A percentile compares a stretch with the other conserved stretches of the same genome.
Evolutionary conservation across 108 stramenopile species (phyloP).

Genomic region (Epithemia pelagica): DNA sequence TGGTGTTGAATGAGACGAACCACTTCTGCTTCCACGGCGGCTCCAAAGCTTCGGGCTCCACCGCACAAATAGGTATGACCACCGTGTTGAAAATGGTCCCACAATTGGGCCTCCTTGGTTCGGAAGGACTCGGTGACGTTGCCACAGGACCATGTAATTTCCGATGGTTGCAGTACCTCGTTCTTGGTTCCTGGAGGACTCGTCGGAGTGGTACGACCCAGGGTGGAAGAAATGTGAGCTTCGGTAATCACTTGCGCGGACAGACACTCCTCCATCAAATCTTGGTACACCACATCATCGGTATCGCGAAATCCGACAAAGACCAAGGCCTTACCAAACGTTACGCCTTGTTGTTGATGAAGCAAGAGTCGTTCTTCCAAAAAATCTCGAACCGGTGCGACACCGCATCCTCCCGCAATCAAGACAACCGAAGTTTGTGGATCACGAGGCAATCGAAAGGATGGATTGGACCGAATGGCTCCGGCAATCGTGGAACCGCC

Average conservation of each 20-base stretch:
- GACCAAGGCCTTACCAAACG: constrained; percentile 34
- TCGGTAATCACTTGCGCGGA: constrained; percentile 31
- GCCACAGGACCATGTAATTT: constrained; percentile 1
- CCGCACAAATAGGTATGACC: constrained; percentile 56
- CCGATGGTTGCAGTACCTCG: not conserved
- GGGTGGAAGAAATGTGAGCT: constrained; percentile 22
- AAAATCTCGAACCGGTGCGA: constrained; percentile 64
- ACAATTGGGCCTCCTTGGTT: constrained; percentile 18
- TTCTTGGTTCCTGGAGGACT: not conserved
- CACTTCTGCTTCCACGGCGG: constrained; percentile 41
- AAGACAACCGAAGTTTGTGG: constrained; percentile 40
- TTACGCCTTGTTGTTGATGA: constrained; percentile 8
- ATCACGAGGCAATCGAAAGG: constrained; percentile 58
- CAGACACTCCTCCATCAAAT: constrained; percentile 33
- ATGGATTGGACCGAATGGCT: constrained; percentile 37
- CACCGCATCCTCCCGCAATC: constrained; percentile 67
- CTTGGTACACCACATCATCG: constrained; percentile 48
- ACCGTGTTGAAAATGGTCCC: constrained; percentile 37
- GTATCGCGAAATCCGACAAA: constrained; percentile 58
- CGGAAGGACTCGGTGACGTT: constrained; percentile 37
- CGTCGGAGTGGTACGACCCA: not conserved
- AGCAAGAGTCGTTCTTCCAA: constrained; percentile 48
- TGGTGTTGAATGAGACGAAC: constrained; percentile 41
- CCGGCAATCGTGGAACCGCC: constrained; percentile 13
- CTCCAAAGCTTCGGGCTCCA: constrained; percentile 61